A percentile compares a stretch with the other conserved stretches of the same genome.
Evolutionary conservation across 331 rosid genomes (phyloP).

Genomic region (Phaseolus coccineus): DNA sequence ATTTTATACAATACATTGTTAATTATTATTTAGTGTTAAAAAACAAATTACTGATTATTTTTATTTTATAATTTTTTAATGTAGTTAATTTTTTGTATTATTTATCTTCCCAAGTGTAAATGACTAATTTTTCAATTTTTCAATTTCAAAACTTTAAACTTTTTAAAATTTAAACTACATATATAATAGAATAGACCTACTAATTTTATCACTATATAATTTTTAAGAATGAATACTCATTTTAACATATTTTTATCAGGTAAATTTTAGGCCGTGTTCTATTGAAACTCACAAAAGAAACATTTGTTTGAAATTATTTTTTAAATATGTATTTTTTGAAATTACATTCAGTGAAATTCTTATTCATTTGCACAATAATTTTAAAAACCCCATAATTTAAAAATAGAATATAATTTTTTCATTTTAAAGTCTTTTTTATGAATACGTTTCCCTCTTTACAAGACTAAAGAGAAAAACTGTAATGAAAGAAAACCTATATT

Average conservation of each 20-base stretch:
- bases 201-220: not conserved
- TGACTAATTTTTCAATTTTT: not conserved
- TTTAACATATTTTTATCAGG: not conserved
- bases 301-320: not conserved
- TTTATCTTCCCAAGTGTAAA: not conserved
- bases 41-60: too few species aligned
- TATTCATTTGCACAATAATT: not conserved
- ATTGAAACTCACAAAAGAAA: not conserved
- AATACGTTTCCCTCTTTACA: too few species aligned
- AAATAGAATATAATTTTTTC: too few species aligned
- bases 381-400: not conserved
- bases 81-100: too few species aligned
- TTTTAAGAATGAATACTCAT: not conserved
- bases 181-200: not conserved
- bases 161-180: not conserved
- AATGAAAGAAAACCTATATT: too few species aligned
- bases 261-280: not conserved
- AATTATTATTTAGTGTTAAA: too few species aligned
- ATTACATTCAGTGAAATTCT: not conserved
- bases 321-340: not conserved
- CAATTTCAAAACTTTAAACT: not conserved
- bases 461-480: too few species aligned
- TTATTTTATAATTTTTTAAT: too few species aligned
- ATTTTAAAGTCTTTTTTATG: too few species aligned
- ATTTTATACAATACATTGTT: not conserved